Percentiles rank a stretch among this genome's conserved stretches.
These are phyloP conservation scores for Trametes punicea DNA, from an alignment of 768 basidiomycete species.

Conservation along the genomic window DNA sequence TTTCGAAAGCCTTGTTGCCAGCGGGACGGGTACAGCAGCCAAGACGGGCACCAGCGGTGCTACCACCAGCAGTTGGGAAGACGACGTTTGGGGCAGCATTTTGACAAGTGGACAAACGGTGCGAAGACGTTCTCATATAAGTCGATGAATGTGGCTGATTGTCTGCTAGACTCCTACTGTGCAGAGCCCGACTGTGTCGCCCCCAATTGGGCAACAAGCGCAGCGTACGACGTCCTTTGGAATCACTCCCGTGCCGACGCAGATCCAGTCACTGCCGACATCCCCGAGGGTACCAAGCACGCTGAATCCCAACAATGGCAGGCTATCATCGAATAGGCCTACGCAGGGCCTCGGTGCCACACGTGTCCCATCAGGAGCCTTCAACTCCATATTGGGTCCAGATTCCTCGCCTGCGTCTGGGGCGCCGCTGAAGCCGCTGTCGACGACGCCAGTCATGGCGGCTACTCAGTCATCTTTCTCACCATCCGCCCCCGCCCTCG, in stretches of 20 bases:
- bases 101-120: constrained; percentile 44
- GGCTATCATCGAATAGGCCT: constrained; percentile 13
- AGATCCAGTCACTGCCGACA: constrained; percentile 37
- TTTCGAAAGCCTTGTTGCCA: constrained; percentile 78
- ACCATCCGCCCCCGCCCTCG: constrained; percentile 19
- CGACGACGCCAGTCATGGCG: constrained; percentile 1
- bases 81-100: constrained; percentile 84
- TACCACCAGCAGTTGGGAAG: constrained; percentile 58
- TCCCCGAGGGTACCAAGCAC: constrained; percentile 33
- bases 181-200: constrained; percentile 30
- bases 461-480: constrained; percentile 6
- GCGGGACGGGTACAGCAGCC: constrained; percentile 41
- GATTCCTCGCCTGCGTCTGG: constrained; percentile 11
- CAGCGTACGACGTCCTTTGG: constrained; percentile 18
- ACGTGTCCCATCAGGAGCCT: constrained; percentile 34
- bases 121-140: not conserved
- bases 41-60: constrained; percentile 45
- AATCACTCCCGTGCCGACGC: constrained; percentile 15
- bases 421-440: not conserved
- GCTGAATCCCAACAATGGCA: constrained; percentile 8
- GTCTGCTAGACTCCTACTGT: constrained; percentile 14
- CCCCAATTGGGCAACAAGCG: constrained; percentile 20
- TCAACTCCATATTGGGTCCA: constrained; percentile 30
- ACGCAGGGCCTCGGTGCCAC: constrained; percentile 36
- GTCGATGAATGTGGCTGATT: not conserved